Base-by-base conservation (phyloP, 495 filamentous ascomycete genomes). In the Penicillium verhagenii region DNA sequence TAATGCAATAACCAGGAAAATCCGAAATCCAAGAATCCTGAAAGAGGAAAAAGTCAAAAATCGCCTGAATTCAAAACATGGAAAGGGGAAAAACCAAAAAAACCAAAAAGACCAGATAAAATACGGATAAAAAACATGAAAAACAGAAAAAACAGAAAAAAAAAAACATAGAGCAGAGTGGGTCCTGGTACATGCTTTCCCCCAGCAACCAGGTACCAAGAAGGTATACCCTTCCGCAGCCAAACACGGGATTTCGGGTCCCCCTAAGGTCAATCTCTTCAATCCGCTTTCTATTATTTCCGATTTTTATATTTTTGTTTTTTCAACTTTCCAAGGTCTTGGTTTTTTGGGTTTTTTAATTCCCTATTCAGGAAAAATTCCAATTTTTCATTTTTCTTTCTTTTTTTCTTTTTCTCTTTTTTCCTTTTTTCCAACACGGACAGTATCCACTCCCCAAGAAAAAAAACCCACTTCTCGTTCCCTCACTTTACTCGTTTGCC, bases 391-490 rank as follows among this genome's bases (percentile, higher is more conserved):
- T 46, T 55, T 54, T 47, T 47, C 28, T 57, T 59, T 50, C 42
- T 47, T 53, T 50, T 57, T 59, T 63, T 65, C 50, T 25, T 43
- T 40, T 51, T 52, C 23, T 14, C 11, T 28, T 56, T 53, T 51
- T 18, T 46, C 31, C 38, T 51, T 53, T 39, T 55, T 50, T 20
- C 61, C 56, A 64, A 37, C 11, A 38, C 47, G 51, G 44, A 29
- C 37, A 49, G 52, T 60, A 68, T 63, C 65, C 65, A 66, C 64
- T 35, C 14, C 11, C n/a, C n/a, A n/a, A n/a, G n/a, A n/a, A n/a
- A n/a, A n/a, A 50, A 35, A 49, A 57, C 57, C 52, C 63, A 63
- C 64, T 62, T n/a, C 59, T 54, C 44, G 58, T 62, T 64, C 59
- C 54, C 56, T 65, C 65, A 52, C 56, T 57, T n/a, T 56, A 54